phyloP scores from a whole-genome alignment of 2,329 filamentous ascomycete genomes.

The Paecilomyces sp. region DNA sequence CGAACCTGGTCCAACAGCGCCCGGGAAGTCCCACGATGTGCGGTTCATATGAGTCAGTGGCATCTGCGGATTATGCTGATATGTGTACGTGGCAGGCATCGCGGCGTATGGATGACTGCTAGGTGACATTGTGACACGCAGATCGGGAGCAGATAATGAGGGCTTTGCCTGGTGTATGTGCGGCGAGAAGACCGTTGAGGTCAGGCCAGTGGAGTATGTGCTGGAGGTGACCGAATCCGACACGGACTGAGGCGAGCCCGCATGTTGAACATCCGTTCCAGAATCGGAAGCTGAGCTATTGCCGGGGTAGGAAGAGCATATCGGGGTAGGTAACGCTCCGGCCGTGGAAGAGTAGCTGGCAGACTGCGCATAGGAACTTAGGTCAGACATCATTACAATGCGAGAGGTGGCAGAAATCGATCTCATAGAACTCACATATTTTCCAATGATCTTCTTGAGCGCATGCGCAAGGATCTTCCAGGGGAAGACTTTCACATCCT shows the following conservation, averaged over 20 bases:
- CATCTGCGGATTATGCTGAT: constrained; percentile 24
- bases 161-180: constrained; percentile 23
- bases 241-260: constrained; percentile 43
- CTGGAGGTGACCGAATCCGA: constrained; percentile 38
- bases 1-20: constrained; percentile 19
- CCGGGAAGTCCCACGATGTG: constrained; percentile 31
- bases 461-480: constrained; percentile 86
- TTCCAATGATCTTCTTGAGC: constrained; percentile 96
- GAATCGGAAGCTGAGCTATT: constrained; percentile 40
- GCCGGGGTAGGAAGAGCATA: constrained; percentile 31
- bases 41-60: constrained; percentile 26
- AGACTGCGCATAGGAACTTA: constrained; percentile 38
- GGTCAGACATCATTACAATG: constrained; percentile 24
- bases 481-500: constrained; percentile 97
- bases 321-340: constrained; percentile 32
- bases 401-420: constrained; percentile 6
- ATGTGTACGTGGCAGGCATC: constrained; percentile 23
- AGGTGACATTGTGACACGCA: constrained; percentile 27
- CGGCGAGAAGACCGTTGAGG: constrained; percentile 39
- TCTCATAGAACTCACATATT: constrained; percentile 61
- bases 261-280: constrained; percentile 40
- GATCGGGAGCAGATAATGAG: constrained; percentile 23
- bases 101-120: constrained; percentile 23
- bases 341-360: constrained; percentile 64
- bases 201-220: constrained; percentile 36